Percentiles rank a stretch among this genome's conserved stretches.
These are phyloP conservation scores for Tripidium arundinaceum DNA, from an alignment of 202 grass and related monocot genomes.

Conservation along the genomic window DNA sequence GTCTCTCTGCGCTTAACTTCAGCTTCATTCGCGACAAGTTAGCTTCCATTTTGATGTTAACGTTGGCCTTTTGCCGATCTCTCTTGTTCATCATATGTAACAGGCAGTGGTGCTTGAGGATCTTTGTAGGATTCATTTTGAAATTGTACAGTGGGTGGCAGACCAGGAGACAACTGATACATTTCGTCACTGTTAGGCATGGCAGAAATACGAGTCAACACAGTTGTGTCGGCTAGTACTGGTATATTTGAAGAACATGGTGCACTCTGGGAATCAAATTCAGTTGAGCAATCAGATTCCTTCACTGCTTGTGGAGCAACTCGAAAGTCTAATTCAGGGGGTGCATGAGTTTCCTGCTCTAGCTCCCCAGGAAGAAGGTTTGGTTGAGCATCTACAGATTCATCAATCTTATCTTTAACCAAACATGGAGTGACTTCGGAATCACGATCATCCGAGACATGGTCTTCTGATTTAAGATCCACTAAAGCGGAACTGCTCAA, in stretches of 20 bases:
- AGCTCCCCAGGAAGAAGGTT: neutral
- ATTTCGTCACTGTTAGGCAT: too few relatives aligned
- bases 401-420: constrained; percentile 16
- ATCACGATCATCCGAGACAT: constrained; percentile 24
- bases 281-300: constrained; percentile 14
- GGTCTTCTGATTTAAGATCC: constrained; percentile 28
- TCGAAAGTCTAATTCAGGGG: constrained; percentile 20
- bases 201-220: too few relatives aligned
- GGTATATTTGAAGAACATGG: too few relatives aligned
- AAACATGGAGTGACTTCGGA: constrained; percentile 1
- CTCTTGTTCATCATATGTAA: constrained; percentile 17
- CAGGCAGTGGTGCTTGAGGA: constrained; percentile 91
- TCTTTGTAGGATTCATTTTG: too few relatives aligned
- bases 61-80: neutral
- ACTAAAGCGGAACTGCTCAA: constrained; percentile 28
- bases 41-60: neutral
- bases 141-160: too few relatives aligned
- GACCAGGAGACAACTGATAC: too few relatives aligned
- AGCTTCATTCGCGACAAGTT: neutral
- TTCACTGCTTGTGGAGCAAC: constrained; percentile 20
- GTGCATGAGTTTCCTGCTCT: constrained; percentile 24
- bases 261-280: too few relatives aligned
- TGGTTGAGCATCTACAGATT: constrained; percentile 13
- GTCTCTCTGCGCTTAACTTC: neutral
- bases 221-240: too few relatives aligned